Base-by-base conservation (phyloP, 2,329 filamentous ascomycete species). In the Cryphonectria parasitica region DNA sequence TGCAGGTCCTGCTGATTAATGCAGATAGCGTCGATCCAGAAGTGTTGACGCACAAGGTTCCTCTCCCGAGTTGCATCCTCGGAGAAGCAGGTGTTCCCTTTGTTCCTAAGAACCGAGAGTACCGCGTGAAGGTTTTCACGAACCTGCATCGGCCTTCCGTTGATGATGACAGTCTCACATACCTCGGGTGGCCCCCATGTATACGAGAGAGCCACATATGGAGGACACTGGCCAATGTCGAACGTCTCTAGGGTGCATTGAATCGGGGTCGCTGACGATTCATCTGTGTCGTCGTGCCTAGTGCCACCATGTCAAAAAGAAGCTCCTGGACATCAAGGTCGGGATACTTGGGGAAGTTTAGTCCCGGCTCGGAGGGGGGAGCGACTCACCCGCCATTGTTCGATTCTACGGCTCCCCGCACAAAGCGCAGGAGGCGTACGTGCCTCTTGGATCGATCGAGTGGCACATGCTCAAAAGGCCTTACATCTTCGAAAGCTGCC, bases 201-300 rank as follows among this genome's bases (percentile, higher is more conserved):
- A 49, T 77, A 77, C 5, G 76, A 77, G 8, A 77, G 67, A 15
- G 75, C 75, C 13, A 73, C 67, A 41, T 76, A 77, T n/a, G 64
- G 72, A n/a, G 74, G 75, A 60, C 71, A 75, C 34, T 62, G 62
- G n/a, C 34, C 39, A 52, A 76, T 75, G 0, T 72, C 25, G 6
- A 72, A 73, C 13, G 73, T 61, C 3, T 65, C 64, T 31, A 77
- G 74, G 1, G 68, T 69, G 63, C 72, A 72, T 36, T 61, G 34
- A 6, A 49, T 22, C 11, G n/a, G 28, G 17, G 13, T 22, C 6
- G 43, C 41, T 52, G 41, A 3, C 11, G 41, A 64, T 28, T 6
- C 22, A 15, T 3, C 43, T 28, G 4, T 31, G 19, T 58, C 54
- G 25, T 58, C 54, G 25, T 34, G 54, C 28, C 54, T 58, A 8